Evolutionary conservation across 1,139 yeast genomes (phyloP).

Genomic region (Geotrichum aggregatum): DNA sequence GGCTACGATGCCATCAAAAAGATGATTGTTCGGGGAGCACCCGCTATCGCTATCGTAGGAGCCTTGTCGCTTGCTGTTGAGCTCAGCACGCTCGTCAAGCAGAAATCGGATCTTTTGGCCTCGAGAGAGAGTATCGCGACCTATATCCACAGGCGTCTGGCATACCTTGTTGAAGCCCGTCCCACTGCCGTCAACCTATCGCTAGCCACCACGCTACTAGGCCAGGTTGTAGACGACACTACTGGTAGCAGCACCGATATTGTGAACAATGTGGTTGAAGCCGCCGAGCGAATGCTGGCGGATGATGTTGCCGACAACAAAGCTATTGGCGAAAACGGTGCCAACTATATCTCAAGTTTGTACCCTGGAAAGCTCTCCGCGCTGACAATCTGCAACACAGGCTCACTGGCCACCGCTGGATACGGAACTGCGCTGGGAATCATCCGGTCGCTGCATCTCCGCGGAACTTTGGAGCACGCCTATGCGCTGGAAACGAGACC

Average conservation of each 20-base stretch:
- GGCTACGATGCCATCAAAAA: slow-evolving; percentile 76
- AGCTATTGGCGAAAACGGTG: slow-evolving; percentile 76
- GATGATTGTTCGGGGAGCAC: slow-evolving; percentile 98
- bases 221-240: slow-evolving; percentile 29
- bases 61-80: slow-evolving; percentile 80
- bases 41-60: slow-evolving; percentile 96
- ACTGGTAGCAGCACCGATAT: slow-evolving; percentile 28
- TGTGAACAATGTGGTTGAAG: slow-evolving; percentile 44
- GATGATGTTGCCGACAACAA: slow-evolving; percentile 75
- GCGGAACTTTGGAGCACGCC: slow-evolving; percentile 55
- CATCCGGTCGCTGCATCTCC: slow-evolving; percentile 58
- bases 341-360: slow-evolving; percentile 51
- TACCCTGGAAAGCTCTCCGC: slow-evolving; percentile 51
- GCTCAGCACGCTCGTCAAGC: slow-evolving; percentile 31
- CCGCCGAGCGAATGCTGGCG: slow-evolving; percentile 58
- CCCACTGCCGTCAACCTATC: slow-evolving; percentile 94
- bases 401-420: slow-evolving; percentile 91
- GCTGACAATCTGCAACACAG: slow-evolving; percentile 61
- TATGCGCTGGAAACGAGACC: slow-evolving; percentile 95
- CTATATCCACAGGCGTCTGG: slow-evolving; percentile 46
- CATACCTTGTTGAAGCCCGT: slow-evolving; percentile 68
- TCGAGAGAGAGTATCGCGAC: slow-evolving; percentile 21
- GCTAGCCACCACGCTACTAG: slow-evolving; percentile 66
- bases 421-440: slow-evolving; percentile 96
- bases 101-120: background rate